A percentile compares a stretch with the other conserved stretches of the same genome.
Conservation (phyloP, 768 basidiomycete species). For the Agaricus blazei region DNA sequence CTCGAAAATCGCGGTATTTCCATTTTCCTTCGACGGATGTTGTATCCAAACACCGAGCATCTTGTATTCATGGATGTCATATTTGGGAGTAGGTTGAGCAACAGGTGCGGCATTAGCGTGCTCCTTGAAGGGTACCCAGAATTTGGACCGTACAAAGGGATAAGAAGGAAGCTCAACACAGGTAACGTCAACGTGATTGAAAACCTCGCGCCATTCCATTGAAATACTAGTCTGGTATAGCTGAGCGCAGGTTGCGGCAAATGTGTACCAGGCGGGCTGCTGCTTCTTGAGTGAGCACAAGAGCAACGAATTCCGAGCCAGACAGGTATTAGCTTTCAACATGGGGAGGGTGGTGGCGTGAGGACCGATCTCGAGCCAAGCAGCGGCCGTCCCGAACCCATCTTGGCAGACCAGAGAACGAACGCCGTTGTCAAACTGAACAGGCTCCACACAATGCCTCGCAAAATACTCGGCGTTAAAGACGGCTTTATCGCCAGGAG, state of each 20-base stretch:
- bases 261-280: conserved; percentile 31
- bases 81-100: conserved; percentile 10
- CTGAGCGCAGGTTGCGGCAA: conserved; percentile 40
- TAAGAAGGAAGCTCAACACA: conserved; percentile 57
- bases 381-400: conserved; percentile 24
- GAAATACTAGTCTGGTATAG: conserved; percentile 38
- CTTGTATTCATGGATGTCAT: conserved; percentile 10
- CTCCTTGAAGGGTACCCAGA: conserved; percentile 52
- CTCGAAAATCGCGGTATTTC: conserved; percentile 43
- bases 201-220: conserved; percentile 54
- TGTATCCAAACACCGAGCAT: conserved; percentile 9
- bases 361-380: conserved; percentile 67
- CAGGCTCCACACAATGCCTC: conserved; percentile 38
- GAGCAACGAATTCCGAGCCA: conserved; percentile 28
- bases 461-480: conserved; percentile 48
- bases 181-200: conserved; percentile 36
- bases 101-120: not conserved
- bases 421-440: conserved; percentile 52
- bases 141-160: conserved; percentile 51
- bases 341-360: conserved; percentile 54
- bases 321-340: conserved; percentile 36
- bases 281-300: conserved; percentile 48
- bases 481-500: conserved; percentile 45
- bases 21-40: conserved; percentile 31
- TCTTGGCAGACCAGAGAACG: conserved; percentile 27